phyloP scores from a whole-genome alignment of 768 basidiomycete species.

The Serendipita indica region DNA sequence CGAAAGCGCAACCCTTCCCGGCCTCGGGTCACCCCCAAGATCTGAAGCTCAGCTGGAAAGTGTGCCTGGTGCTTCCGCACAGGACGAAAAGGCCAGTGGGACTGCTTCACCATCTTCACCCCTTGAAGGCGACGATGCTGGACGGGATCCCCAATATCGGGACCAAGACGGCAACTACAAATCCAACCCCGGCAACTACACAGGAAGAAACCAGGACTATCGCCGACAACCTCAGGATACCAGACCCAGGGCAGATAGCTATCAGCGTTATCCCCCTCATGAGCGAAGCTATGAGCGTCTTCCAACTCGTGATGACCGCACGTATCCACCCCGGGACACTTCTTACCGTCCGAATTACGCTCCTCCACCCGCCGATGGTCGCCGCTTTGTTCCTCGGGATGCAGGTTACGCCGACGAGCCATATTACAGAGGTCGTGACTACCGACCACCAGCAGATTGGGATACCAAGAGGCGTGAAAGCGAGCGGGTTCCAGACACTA shows the following conservation, averaged over 20 bases:
- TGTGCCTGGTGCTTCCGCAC: neutral
- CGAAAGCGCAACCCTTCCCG: slow-evolving; percentile 1
- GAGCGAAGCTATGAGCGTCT: neutral
- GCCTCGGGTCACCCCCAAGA: neutral
- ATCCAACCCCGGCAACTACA: neutral
- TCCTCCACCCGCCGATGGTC: neutral
- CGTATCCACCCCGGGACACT: neutral
- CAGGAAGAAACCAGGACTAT: neutral
- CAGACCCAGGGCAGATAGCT: neutral
- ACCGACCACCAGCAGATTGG: neutral
- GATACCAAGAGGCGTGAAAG: neutral
- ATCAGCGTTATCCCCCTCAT: neutral
- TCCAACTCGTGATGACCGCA: neutral
- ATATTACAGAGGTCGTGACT: neutral
- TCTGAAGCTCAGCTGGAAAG: slow-evolving; percentile 1
- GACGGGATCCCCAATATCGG: neutral
- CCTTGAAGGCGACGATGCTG: neutral
- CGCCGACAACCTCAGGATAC: neutral
- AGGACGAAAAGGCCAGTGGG: neutral
- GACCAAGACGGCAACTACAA: neutral
- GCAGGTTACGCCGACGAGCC: slow-evolving; percentile 4
- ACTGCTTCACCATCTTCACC: neutral
- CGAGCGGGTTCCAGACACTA: neutral
- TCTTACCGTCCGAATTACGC: neutral
- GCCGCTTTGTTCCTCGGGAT: slow-evolving; percentile 1